These are phyloP conservation scores for Exophiala sideris DNA, from an alignment of 2,329 filamentous ascomycete species.

Conservation along the genomic window DNA sequence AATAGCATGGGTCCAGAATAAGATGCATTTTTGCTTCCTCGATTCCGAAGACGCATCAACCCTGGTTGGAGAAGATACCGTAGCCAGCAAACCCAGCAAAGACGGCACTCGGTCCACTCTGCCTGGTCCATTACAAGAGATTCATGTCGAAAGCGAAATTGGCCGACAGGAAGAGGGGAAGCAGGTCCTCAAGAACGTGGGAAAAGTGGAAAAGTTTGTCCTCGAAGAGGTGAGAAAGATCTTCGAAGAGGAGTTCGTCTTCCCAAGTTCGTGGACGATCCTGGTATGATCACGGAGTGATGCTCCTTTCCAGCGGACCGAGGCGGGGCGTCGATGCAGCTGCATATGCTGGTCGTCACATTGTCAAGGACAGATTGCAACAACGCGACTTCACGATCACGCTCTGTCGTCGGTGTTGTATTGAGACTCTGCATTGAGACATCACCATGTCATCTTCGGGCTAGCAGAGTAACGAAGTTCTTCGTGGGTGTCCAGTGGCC, in stretches of 20 bases:
- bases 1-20: constrained; percentile 81
- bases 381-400: too few species aligned
- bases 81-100: constrained; percentile 23
- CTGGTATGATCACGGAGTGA: constrained; percentile 57
- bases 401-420: too few species aligned
- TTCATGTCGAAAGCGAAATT: constrained; percentile 96
- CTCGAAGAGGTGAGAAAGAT: constrained; percentile 94
- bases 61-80: constrained; percentile 53
- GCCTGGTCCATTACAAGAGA: constrained; percentile 80
- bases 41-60: constrained; percentile 86
- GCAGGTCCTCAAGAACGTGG: constrained; percentile 95
- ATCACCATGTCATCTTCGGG: too few species aligned
- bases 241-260: constrained; percentile 98
- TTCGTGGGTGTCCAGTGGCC: too few species aligned
- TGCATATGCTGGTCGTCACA: too few species aligned
- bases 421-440: too few species aligned
- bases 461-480: too few species aligned
- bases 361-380: too few species aligned
- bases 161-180: constrained; percentile 86
- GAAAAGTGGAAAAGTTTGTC: constrained; percentile 97
- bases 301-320: too few species aligned
- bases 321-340: too few species aligned
- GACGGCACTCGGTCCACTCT: constrained; percentile 37
- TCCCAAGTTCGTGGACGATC: constrained; percentile 98
- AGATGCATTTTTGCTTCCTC: constrained; percentile 90